Conservation (phyloP, 257 asterid genomes). For the Solanum verrucosum region DNA sequence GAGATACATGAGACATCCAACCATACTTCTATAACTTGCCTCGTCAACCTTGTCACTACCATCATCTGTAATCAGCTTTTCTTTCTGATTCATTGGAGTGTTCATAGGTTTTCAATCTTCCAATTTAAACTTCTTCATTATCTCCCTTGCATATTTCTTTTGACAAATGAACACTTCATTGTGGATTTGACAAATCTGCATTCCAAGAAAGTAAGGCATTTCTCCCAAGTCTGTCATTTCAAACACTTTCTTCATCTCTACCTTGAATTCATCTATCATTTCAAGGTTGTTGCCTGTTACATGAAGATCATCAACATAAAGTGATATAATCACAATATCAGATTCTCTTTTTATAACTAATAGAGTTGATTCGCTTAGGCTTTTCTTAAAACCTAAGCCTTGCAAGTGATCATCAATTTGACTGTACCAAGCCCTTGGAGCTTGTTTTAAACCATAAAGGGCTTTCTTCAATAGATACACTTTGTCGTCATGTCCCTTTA, state of each 20-base stretch:
- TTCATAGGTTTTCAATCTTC: too few relatives aligned
- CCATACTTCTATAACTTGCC: too few relatives aligned
- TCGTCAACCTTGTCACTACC: too few relatives aligned
- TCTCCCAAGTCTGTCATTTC: neutral
- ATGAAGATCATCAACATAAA: neutral
- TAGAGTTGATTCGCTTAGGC: neutral
- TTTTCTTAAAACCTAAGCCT: neutral
- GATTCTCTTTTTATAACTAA: neutral
- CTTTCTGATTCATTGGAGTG: too few relatives aligned
- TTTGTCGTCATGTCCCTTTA: neutral
- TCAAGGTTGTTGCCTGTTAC: neutral
- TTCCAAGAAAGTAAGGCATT: neutral
- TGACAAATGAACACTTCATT: too few relatives aligned
- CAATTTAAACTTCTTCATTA: too few relatives aligned
- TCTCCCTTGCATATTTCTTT: too few relatives aligned
- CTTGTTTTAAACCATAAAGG: neutral
- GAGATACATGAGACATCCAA: too few relatives aligned
- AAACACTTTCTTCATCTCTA: neutral
- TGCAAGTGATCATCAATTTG: neutral
- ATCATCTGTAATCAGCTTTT: too few relatives aligned
- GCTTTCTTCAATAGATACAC: neutral
- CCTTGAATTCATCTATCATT: neutral
- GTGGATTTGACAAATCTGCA: too few relatives aligned
- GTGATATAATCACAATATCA: neutral
- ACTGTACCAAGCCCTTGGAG: neutral